Conservation (phyloP, 106 monocot genomes). For the Dioscorea alata region DNA sequence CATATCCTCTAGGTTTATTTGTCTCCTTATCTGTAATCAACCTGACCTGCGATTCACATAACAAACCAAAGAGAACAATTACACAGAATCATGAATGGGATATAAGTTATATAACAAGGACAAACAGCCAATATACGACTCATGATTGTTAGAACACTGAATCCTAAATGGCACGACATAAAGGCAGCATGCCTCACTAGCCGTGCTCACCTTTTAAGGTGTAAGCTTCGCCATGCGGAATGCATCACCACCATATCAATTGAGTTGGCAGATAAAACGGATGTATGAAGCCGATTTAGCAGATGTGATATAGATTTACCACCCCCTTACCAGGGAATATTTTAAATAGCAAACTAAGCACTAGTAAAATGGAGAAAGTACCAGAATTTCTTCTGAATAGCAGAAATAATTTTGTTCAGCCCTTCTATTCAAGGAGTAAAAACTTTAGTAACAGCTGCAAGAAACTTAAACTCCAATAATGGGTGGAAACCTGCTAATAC, state of each 20-base stretch:
- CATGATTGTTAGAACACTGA: conserved; percentile 10
- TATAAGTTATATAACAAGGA: too few species aligned
- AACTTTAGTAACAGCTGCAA: conserved; percentile 31
- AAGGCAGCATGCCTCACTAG: conserved; percentile 90
- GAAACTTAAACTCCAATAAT: conserved; percentile 15
- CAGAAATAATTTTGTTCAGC: conserved; percentile 22
- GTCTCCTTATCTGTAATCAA: conserved; percentile 75
- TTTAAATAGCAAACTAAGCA: conserved; percentile 20
- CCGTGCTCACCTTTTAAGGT: conserved; percentile 98
- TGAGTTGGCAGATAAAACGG: conserved; percentile 55
- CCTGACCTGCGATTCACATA: conserved; percentile 52
- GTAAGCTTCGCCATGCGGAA: conserved; percentile 66
- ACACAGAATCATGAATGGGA: too few species aligned
- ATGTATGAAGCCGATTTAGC: conserved; percentile 39
- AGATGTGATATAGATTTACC: conserved; percentile 30
- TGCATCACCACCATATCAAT: conserved; percentile 75
- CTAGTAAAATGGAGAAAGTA: conserved; percentile 27
- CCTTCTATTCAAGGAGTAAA: conserved; percentile 31
- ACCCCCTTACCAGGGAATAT: conserved; percentile 97
- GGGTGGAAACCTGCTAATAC: conserved; percentile 31
- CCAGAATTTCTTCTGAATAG: conserved; percentile 42
- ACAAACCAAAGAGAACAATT: not conserved
- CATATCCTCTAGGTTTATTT: conserved; percentile 95
- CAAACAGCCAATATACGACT: too few species aligned
- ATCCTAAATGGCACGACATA: conserved; percentile 93